Conservation (phyloP, 208 protist genomes). For the Wallacemonas sp. region DNA sequence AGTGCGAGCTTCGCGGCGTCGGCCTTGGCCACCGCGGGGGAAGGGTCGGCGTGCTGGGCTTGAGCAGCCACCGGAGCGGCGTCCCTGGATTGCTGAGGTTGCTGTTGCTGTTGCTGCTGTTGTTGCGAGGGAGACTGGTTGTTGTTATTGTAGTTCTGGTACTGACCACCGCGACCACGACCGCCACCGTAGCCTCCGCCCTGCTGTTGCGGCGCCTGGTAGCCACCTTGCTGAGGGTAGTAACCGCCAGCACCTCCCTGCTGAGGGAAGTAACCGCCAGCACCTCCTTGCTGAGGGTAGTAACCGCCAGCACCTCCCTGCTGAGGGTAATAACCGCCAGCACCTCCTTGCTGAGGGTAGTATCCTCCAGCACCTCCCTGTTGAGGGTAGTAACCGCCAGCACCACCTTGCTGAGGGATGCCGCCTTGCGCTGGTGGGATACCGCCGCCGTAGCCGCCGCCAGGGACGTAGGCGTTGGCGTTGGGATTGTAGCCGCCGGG, state of each 20-base stretch:
- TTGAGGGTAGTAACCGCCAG: constrained; percentile 33
- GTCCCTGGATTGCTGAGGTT: too few species aligned
- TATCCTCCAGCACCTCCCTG: constrained; percentile 28
- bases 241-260: constrained; percentile 30
- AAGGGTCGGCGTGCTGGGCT: constrained; percentile 15
- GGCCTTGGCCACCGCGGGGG: constrained; percentile 14
- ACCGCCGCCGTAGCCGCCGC: constrained; percentile 12
- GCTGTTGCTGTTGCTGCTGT: constrained; percentile 7
- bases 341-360: constrained; percentile 25
- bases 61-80: too few species aligned
- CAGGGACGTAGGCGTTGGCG: constrained; percentile 21
- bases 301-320: constrained; percentile 39
- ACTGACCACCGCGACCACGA: constrained; percentile 15
- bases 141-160: constrained; percentile 1
- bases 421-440: not conserved
- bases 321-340: constrained; percentile 21
- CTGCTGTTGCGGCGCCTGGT: constrained; percentile 8
- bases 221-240: constrained; percentile 27
- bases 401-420: constrained; percentile 20
- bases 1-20: constrained; percentile 64
- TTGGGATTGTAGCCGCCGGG: constrained; percentile 59
- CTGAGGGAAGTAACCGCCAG: constrained; percentile 33
- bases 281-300: constrained; percentile 27
- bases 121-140: too few species aligned
- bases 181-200: constrained; percentile 2